A percentile compares a stretch with the other conserved stretches of the same genome.
These are phyloP conservation scores for Pseudocercospora fijiensis DNA, from an alignment of 2,329 filamentous ascomycete genomes.

Conservation along the genomic window DNA sequence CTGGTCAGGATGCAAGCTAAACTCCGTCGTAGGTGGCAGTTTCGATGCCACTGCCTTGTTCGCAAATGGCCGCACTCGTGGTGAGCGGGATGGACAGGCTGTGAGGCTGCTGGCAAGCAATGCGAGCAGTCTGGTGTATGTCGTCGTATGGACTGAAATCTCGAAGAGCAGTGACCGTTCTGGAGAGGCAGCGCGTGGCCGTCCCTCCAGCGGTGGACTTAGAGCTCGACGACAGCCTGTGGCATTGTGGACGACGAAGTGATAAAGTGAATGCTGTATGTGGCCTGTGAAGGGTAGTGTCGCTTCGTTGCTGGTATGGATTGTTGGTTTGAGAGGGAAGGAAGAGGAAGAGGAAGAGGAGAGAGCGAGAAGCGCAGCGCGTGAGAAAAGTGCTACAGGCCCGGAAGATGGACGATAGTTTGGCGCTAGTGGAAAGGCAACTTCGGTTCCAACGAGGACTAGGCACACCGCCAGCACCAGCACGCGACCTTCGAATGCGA, in stretches of 20 bases:
- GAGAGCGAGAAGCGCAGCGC: not conserved
- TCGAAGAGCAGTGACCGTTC: conserved; percentile 38
- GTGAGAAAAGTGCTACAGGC: not conserved
- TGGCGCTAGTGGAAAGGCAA: conserved; percentile 3
- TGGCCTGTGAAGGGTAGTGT: conserved; percentile 17
- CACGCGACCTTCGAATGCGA: not conserved
- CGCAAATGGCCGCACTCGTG: conserved; percentile 8
- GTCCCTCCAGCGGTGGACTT: conserved; percentile 38
- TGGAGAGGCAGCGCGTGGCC: conserved; percentile 33
- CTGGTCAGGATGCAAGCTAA: conserved; percentile 19
- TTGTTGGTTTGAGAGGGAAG: conserved; percentile 8
- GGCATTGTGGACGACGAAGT: conserved; percentile 40
- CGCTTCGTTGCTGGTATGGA: conserved; percentile 27
- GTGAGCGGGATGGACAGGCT: conserved; percentile 11
- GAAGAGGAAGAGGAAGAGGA: conserved; percentile 10
- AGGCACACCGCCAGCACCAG: not conserved
- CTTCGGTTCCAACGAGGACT: not conserved
- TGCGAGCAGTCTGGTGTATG: conserved; percentile 23
- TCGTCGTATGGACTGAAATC: conserved; percentile 34
- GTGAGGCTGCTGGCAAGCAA: conserved; percentile 25
- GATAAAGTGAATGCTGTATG: conserved; percentile 21
- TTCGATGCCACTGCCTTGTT: conserved; percentile 22
- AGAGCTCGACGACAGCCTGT: conserved; percentile 38
- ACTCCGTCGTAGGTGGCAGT: conserved; percentile 31
- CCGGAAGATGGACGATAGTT: not conserved